Evolutionary conservation across 2,329 filamentous ascomycete species (phyloP).

Genomic region (Penicillium italicum): DNA sequence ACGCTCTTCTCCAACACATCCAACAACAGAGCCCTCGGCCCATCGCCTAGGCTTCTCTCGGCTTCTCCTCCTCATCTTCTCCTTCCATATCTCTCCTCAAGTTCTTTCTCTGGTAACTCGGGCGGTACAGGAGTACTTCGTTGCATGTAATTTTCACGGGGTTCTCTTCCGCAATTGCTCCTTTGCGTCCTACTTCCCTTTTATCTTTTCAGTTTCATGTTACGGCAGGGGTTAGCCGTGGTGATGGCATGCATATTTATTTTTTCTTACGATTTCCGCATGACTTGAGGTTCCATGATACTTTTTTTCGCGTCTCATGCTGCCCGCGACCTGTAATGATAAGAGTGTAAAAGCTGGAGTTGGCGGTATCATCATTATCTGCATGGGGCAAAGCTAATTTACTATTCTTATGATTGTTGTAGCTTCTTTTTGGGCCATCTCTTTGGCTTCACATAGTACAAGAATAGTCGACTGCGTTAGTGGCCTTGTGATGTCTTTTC

Average conservation of each 20-base stretch:
- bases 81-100: conserved; percentile 6
- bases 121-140: conserved; percentile 10
- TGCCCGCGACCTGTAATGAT: conserved; percentile 36
- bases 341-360: conserved; percentile 37
- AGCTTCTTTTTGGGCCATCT: background rate
- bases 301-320: conserved; percentile 24
- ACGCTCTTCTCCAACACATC: conserved; percentile 45
- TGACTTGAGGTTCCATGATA: conserved; percentile 26
- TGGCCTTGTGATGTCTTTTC: too few species aligned
- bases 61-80: conserved; percentile 9
- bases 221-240: conserved; percentile 23
- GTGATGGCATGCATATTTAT: conserved; percentile 27
- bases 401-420: conserved; percentile 12
- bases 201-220: conserved; percentile 20
- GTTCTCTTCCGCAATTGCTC: conserved; percentile 18
- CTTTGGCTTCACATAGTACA: background rate
- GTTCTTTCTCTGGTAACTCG: conserved; percentile 10
- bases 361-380: conserved; percentile 15
- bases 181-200: conserved; percentile 19
- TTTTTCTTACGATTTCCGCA: conserved; percentile 24
- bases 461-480: too few species aligned
- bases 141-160: conserved; percentile 20
- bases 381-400: conserved; percentile 21
- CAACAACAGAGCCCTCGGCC: conserved; percentile 48
- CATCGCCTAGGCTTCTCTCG: conserved; percentile 26